Conservation (phyloP, 805 yeast genomes). For the Pichia insulana region DNA sequence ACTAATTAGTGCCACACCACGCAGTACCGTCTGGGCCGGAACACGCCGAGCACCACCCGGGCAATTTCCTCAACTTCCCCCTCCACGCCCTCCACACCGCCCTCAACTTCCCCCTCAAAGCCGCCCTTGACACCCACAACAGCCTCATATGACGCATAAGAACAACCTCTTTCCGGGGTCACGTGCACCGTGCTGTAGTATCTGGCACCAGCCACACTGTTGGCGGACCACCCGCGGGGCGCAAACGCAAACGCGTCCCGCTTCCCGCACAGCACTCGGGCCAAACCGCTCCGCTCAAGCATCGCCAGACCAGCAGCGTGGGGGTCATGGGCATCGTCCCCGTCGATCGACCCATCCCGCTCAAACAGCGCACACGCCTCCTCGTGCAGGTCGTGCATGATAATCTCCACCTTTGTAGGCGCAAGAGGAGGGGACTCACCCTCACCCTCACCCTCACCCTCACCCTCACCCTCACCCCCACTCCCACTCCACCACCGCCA, state of each 20-base stretch:
- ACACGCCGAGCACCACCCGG: neutral
- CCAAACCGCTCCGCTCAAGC: constrained; percentile 30
- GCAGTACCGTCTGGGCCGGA: neutral
- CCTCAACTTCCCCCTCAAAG: too few relatives aligned
- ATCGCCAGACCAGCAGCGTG: constrained; percentile 68
- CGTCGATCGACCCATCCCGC: neutral
- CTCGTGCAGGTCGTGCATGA: neutral
- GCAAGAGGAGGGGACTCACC: neutral
- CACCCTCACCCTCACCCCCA: too few relatives aligned
- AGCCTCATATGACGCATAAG: constrained; percentile 67
- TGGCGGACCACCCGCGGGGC: constrained; percentile 94
- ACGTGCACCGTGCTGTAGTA: constrained; percentile 58
- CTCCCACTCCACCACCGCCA: too few relatives aligned
- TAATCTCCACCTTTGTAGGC: neutral
- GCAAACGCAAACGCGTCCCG: constrained; percentile 87
- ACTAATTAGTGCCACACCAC: constrained; percentile 1
- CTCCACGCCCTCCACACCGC: neutral
- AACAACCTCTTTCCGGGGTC: constrained; percentile 17
- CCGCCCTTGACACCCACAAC: too few relatives aligned
- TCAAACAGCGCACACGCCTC: neutral
- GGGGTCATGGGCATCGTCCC: constrained; percentile 51
- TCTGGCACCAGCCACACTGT: constrained; percentile 89
- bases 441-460: too few relatives aligned
- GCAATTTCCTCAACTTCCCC: neutral
- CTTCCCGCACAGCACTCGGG: constrained; percentile 15